These are phyloP conservation scores for Boletus sensibilis DNA, from an alignment of 768 basidiomycete genomes.

Conservation along the genomic window DNA sequence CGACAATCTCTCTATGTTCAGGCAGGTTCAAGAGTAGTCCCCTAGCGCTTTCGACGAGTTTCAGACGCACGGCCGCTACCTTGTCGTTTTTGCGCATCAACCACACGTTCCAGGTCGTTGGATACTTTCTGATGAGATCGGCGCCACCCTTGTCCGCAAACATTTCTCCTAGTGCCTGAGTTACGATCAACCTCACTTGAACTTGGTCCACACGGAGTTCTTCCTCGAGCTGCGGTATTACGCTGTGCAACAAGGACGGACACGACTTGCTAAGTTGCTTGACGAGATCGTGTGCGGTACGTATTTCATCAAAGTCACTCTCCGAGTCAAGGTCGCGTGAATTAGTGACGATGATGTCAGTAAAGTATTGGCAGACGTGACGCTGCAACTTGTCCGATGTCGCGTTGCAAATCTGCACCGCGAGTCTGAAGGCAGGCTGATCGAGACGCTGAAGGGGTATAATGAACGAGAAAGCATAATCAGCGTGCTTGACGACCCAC, in stretches of 20 bases:
- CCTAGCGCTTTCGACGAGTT: slow-evolving; percentile 70
- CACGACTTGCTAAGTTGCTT: slow-evolving; percentile 77
- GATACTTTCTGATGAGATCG: slow-evolving; percentile 79
- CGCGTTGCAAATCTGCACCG: slow-evolving; percentile 80
- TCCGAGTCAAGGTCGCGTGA: slow-evolving; percentile 52
- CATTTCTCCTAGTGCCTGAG: slow-evolving; percentile 87
- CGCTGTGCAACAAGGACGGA: slow-evolving; percentile 80
- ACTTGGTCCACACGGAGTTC: slow-evolving; percentile 78
- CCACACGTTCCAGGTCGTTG: slow-evolving; percentile 85
- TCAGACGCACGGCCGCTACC: slow-evolving; percentile 62
- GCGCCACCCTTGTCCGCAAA: slow-evolving; percentile 72
- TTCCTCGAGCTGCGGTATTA: slow-evolving; percentile 91
- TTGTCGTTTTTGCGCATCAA: slow-evolving; percentile 77
- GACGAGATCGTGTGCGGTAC: slow-evolving; percentile 81
- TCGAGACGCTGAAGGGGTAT: slow-evolving; percentile 51
- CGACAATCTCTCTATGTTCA: slow-evolving; percentile 66
- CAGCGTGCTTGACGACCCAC: slow-evolving; percentile 40
- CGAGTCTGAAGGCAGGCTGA: slow-evolving; percentile 77
- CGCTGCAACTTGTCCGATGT: slow-evolving; percentile 86
- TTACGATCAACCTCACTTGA: slow-evolving; percentile 74
- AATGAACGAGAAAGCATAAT: neutral
- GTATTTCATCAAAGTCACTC: slow-evolving; percentile 65
- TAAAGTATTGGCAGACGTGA: slow-evolving; percentile 89
- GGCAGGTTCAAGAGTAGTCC: slow-evolving; percentile 62
- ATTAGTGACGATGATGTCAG: slow-evolving; percentile 74